Percentiles rank a stretch among this genome's conserved stretches.
Conservation (phyloP, 2,329 filamentous ascomycete genomes). For the Dactylellina haptotyla region DNA sequence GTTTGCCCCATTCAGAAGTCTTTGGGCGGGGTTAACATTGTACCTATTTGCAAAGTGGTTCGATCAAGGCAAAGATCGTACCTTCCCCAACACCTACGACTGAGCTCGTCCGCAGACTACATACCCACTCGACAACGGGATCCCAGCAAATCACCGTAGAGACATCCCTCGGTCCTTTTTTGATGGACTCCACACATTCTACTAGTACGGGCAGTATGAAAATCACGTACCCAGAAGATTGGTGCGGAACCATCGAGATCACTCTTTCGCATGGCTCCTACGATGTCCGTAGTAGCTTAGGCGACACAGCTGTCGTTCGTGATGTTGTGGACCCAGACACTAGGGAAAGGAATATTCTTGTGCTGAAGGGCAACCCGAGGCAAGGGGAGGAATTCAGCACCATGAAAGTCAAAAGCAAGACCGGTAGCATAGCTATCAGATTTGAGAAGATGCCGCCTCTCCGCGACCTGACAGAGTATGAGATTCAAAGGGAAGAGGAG, state of each 20-base stretch:
- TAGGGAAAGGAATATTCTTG: conserved; percentile 22
- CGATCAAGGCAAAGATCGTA: conserved; percentile 27
- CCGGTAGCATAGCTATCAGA: conserved; percentile 17
- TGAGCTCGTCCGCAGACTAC: conserved; percentile 29
- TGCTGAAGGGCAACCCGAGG: conserved; percentile 42
- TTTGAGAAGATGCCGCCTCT: conserved; percentile 42
- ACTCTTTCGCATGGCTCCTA: conserved; percentile 24
- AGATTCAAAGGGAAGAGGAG: conserved; percentile 25
- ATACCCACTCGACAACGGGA: conserved; percentile 24
- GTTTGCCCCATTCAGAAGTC: not conserved
- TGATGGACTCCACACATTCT: conserved; percentile 37
- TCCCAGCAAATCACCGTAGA: conserved; percentile 17
- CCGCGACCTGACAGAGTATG: conserved; percentile 29
- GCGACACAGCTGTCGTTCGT: conserved; percentile 23
- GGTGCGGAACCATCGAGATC: conserved; percentile 47
- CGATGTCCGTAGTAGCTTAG: conserved; percentile 21
- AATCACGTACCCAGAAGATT: conserved; percentile 34
- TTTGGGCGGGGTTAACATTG: not conserved
- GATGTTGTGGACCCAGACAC: conserved; percentile 32
- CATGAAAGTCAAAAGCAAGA: conserved; percentile 33
- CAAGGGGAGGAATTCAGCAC: conserved; percentile 49
- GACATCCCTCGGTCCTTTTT: conserved; percentile 39
- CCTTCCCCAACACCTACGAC: conserved; percentile 34
- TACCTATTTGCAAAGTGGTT: conserved; percentile 18
- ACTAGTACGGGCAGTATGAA: conserved; percentile 37